Evolutionary conservation across 148 eudicot species (phyloP).

Genomic region (Arbutus unedo): DNA sequence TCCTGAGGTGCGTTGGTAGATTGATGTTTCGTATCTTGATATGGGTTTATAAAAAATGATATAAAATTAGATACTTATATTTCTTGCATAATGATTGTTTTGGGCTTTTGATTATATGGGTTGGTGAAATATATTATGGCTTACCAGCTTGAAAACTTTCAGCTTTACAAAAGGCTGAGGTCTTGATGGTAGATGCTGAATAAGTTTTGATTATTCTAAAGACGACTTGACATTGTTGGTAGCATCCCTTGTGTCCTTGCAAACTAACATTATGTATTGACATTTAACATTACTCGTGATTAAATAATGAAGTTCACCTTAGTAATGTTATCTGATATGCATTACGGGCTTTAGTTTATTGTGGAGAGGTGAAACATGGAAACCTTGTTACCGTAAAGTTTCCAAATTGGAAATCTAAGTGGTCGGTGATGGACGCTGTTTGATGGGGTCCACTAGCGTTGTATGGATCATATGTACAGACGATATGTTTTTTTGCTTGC

Average conservation of each 20-base stretch:
- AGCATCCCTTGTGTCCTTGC: background rate
- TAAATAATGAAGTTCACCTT: background rate
- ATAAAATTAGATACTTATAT: background rate
- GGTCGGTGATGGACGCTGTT: background rate
- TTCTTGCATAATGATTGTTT: constrained; percentile 9
- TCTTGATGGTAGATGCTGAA: constrained; percentile 4
- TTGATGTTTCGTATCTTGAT: constrained; percentile 4
- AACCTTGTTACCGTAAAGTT: background rate
- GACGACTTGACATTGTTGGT: background rate
- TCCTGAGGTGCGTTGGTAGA: constrained; percentile 61
- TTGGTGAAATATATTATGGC: background rate
- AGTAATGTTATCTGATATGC: background rate
- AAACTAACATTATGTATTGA: background rate
- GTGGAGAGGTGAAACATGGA: background rate
- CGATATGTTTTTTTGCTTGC: background rate
- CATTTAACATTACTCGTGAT: background rate
- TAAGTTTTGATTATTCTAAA: background rate
- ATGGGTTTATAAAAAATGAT: background rate
- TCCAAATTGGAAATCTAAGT: background rate
- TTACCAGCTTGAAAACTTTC: background rate
- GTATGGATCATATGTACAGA: background rate
- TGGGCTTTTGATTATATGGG: constrained; percentile 5
- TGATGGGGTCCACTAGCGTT: background rate
- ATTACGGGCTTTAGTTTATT: background rate
- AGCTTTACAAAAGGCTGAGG: background rate